Evolutionary conservation across 2,329 filamentous ascomycete species (phyloP).

Genomic region (Beauveria sp.): DNA sequence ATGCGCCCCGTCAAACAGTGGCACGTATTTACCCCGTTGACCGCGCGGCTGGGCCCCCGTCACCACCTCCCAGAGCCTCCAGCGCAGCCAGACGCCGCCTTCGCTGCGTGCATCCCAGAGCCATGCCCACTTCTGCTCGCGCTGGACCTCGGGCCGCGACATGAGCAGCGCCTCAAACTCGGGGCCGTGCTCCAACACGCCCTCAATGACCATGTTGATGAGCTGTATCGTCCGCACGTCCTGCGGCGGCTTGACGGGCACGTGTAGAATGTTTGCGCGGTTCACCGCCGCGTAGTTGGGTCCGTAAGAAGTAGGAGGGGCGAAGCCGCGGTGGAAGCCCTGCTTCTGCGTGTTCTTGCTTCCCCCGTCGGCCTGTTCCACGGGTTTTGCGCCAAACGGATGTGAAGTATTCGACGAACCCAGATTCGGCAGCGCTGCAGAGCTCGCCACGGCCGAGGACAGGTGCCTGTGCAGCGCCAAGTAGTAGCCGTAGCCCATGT

Average conservation of each 20-base stretch:
- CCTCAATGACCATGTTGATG: constrained; percentile 83
- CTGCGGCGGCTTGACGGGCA: constrained; percentile 66
- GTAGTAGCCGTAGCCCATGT: constrained; percentile 78
- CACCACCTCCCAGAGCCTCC: constrained; percentile 82
- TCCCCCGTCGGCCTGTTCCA: constrained; percentile 34
- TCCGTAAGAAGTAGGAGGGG: constrained; percentile 66
- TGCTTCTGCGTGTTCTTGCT: constrained; percentile 32
- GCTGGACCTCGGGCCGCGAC: constrained; percentile 74
- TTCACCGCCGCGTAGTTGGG: constrained; percentile 33
- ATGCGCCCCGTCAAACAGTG: constrained; percentile 68
- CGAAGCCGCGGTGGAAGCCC: constrained; percentile 55
- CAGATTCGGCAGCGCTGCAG: constrained; percentile 27
- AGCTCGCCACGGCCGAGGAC: constrained; percentile 59
- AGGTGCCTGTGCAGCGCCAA: constrained; percentile 74
- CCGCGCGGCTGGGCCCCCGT: constrained; percentile 49
- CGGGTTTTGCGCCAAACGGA: constrained; percentile 70
- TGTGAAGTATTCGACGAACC: constrained; percentile 39
- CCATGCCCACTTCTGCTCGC: constrained; percentile 88
- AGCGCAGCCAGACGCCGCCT: constrained; percentile 86
- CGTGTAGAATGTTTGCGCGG: constrained; percentile 48
- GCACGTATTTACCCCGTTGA: constrained; percentile 46
- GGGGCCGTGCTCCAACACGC: constrained; percentile 68
- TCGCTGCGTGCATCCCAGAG: constrained; percentile 77
- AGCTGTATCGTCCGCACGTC: constrained; percentile 73
- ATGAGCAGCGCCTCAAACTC: constrained; percentile 91